A percentile compares a stretch with the other conserved stretches of the same genome.
Conservation (phyloP, 2,329 filamentous ascomycete species). For the Arachnopeziza araneosa region DNA sequence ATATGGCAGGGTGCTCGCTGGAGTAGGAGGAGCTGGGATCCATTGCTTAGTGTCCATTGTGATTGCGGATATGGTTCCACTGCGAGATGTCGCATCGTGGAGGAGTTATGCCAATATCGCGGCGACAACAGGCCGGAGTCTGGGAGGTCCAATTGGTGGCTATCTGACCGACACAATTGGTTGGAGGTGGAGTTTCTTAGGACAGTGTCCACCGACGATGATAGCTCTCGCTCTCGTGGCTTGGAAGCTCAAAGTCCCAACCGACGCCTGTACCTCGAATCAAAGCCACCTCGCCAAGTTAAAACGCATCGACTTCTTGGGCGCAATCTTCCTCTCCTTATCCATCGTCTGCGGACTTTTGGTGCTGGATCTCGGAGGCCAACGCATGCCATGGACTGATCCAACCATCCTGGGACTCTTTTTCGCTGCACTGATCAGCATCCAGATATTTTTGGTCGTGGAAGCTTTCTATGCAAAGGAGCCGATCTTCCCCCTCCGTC, state of each 20-base stretch:
- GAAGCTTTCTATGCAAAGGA: slow-evolving; percentile 39
- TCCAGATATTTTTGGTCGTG: slow-evolving; percentile 13
- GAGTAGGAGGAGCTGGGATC: slow-evolving; percentile 46
- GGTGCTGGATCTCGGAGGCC: slow-evolving; percentile 45
- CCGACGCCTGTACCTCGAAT: slow-evolving; percentile 10
- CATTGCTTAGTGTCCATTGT: slow-evolving; percentile 44
- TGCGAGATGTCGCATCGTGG: slow-evolving; percentile 48
- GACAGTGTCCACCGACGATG: slow-evolving; percentile 50
- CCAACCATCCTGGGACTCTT: slow-evolving; percentile 31
- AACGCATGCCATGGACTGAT: slow-evolving; percentile 34
- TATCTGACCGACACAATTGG: slow-evolving; percentile 54
- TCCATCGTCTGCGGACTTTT: slow-evolving; percentile 40
- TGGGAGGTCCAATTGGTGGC: slow-evolving; percentile 53
- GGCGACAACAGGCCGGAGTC: slow-evolving; percentile 44
- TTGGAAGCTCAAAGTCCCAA: slow-evolving; percentile 14
- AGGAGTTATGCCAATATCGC: slow-evolving; percentile 48
- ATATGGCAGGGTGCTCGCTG: slow-evolving; percentile 45
- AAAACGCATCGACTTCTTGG: slow-evolving; percentile 52
- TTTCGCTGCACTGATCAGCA: slow-evolving; percentile 20
- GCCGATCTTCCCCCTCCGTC: slow-evolving; percentile 52
- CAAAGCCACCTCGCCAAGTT: slow-evolving; percentile 14
- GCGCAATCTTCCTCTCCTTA: slow-evolving; percentile 40
- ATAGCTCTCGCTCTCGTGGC: slow-evolving; percentile 41
- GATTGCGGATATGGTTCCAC: slow-evolving; percentile 47
- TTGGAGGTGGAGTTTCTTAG: slow-evolving; percentile 56